Evolutionary conservation across 345 rosid species (phyloP).

Genomic region (Citrus cavaleriei): DNA sequence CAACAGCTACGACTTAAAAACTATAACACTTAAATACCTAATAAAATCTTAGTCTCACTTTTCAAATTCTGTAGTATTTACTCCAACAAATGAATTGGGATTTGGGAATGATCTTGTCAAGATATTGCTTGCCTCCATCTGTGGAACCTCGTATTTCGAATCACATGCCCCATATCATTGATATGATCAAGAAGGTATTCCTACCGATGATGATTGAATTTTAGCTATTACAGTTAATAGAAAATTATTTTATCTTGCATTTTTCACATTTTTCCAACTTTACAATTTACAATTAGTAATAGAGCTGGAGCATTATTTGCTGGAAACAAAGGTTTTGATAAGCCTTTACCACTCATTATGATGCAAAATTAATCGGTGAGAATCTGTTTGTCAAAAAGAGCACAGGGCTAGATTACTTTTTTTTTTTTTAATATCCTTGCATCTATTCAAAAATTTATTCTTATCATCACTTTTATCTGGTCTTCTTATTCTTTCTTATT

Average conservation of each 20-base stretch:
- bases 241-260: not conserved
- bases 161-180: slow-evolving; percentile 81
- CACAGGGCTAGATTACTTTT: no score
- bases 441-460: no score
- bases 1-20: no score
- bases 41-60: slow-evolving; percentile 35
- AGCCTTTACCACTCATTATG: no score
- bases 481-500: no score
- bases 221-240: not conserved
- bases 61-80: slow-evolving; percentile 64
- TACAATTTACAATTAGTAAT: not conserved
- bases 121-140: slow-evolving; percentile 66
- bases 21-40: no score
- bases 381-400: no score
- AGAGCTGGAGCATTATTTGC: no score
- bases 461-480: no score
- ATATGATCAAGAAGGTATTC: slow-evolving; percentile 79
- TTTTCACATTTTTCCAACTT: not conserved
- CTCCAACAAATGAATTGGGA: slow-evolving; percentile 83
- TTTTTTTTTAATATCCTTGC: no score
- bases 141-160: slow-evolving; percentile 84
- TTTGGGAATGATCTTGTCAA: slow-evolving; percentile 78
- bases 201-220: not conserved
- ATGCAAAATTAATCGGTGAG: no score
- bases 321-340: no score